Conservation (phyloP, 2,329 filamentous ascomycete genomes). For the Verticillium alfalfae region DNA sequence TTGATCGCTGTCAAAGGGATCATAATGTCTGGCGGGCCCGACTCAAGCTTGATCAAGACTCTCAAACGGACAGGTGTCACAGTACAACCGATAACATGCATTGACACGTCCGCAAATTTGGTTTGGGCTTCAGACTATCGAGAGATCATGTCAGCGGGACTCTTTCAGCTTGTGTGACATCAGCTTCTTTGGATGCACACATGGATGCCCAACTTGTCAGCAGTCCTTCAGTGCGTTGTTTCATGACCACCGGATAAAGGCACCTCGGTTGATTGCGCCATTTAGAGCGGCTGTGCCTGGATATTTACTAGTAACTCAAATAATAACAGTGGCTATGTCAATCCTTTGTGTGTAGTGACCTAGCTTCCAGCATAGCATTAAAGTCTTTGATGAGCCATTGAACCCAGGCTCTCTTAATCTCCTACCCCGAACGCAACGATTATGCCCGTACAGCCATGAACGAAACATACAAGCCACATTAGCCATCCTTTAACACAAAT, state of each 20-base stretch:
- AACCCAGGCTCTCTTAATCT: too few relatives aligned
- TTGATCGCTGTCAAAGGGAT: not conserved
- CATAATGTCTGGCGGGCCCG: not conserved
- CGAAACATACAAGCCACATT: not conserved
- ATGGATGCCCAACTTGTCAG: not conserved
- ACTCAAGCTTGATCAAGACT: not conserved
- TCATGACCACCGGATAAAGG: too few relatives aligned
- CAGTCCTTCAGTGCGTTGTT: not conserved
- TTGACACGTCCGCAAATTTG: not conserved
- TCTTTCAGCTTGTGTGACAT: not conserved
- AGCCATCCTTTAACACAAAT: too few relatives aligned
- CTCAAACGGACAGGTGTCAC: not conserved
- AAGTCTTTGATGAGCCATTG: too few relatives aligned
- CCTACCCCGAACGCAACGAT: too few relatives aligned
- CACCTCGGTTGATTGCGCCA: too few relatives aligned
- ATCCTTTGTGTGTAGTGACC: too few relatives aligned
- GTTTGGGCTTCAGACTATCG: not conserved
- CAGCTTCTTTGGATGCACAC: not conserved
- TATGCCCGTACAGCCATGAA: too few relatives aligned
- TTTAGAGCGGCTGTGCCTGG: too few relatives aligned
- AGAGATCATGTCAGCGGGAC: not conserved
- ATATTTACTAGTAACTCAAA: too few relatives aligned
- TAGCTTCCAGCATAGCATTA: too few relatives aligned
- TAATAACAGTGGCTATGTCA: too few relatives aligned
- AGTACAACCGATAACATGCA: not conserved